Conservation (phyloP, 495 filamentous ascomycete species). For the Articulospora tetracladia region DNA sequence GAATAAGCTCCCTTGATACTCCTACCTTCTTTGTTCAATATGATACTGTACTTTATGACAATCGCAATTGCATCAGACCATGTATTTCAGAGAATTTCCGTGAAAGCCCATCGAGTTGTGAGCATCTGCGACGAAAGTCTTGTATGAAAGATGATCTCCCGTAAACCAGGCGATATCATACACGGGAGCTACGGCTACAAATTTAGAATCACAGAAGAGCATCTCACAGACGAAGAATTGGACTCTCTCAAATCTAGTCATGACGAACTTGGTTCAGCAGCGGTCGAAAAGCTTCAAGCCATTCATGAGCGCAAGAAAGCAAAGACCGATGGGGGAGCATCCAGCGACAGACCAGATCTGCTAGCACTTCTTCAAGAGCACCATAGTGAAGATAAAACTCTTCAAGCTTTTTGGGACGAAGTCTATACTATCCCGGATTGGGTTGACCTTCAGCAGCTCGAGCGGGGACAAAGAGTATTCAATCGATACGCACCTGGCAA, state of each 20-base stretch:
- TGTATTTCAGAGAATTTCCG: no score
- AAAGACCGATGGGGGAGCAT: neutral
- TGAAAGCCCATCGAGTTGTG: no score
- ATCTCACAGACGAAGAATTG: constrained; percentile 55
- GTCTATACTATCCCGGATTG: constrained; percentile 65
- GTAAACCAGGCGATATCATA: no score
- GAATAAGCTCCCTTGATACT: no score
- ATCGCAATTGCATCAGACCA: no score
- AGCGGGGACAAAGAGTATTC: constrained; percentile 60
- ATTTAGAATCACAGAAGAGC: constrained; percentile 63
- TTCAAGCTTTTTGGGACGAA: constrained; percentile 59
- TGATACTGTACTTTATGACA: no score
- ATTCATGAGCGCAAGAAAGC: constrained; percentile 15
- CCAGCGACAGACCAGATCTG: constrained; percentile 40
- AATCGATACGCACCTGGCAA: constrained; percentile 53
- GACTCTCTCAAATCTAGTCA: constrained; percentile 54
- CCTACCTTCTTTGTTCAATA: no score
- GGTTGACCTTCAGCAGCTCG: constrained; percentile 77
- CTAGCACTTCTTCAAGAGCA: constrained; percentile 57
- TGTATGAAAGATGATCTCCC: no score
- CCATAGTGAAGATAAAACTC: constrained; percentile 47
- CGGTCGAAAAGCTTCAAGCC: constrained; percentile 10
- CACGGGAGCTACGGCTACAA: constrained; percentile 32
- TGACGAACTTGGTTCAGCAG: constrained; percentile 50
- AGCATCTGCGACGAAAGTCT: no score